phyloP scores from a whole-genome alignment of 768 basidiomycete genomes.

The Lactarius quietus region DNA sequence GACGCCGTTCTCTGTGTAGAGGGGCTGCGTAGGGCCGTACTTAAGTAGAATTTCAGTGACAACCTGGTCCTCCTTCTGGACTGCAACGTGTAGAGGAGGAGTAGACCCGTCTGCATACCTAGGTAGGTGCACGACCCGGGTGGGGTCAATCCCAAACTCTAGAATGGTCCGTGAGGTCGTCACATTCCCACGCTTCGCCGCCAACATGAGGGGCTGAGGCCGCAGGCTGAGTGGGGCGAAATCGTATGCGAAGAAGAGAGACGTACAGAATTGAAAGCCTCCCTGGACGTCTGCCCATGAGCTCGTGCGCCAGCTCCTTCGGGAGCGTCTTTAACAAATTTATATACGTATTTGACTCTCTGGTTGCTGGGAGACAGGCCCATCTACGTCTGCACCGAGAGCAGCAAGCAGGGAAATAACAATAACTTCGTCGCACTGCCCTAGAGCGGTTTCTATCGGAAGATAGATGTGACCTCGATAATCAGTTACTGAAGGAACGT shows the following conservation, averaged over 20 bases:
- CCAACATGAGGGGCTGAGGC: constrained; percentile 52
- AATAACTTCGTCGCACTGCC: constrained; percentile 28
- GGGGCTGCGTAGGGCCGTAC: constrained; percentile 36
- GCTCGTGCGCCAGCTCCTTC: constrained; percentile 41
- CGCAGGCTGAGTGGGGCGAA: background rate
- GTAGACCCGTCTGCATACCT: constrained; percentile 50
- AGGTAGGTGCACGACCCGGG: constrained; percentile 35
- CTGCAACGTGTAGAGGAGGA: constrained; percentile 50
- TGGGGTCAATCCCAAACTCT: constrained; percentile 37
- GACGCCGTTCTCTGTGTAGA: constrained; percentile 46
- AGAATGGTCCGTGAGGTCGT: constrained; percentile 35
- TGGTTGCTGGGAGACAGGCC: constrained; percentile 30
- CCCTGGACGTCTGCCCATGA: constrained; percentile 48
- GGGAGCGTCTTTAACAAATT: constrained; percentile 50
- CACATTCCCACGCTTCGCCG: constrained; percentile 38
- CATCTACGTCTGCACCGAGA: constrained; percentile 31
- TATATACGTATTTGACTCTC: constrained; percentile 33
- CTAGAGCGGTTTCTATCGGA: constrained; percentile 33
- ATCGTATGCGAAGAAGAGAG: constrained; percentile 10
- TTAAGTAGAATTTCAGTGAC: constrained; percentile 41
- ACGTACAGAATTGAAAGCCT: constrained; percentile 45
- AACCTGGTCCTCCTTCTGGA: constrained; percentile 33
- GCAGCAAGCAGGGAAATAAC: constrained; percentile 30
- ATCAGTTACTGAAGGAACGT: background rate
- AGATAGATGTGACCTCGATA: background rate